These are phyloP conservation scores for Solanum rostratum DNA, from an alignment of 257 asterid species.

Conservation along the genomic window DNA sequence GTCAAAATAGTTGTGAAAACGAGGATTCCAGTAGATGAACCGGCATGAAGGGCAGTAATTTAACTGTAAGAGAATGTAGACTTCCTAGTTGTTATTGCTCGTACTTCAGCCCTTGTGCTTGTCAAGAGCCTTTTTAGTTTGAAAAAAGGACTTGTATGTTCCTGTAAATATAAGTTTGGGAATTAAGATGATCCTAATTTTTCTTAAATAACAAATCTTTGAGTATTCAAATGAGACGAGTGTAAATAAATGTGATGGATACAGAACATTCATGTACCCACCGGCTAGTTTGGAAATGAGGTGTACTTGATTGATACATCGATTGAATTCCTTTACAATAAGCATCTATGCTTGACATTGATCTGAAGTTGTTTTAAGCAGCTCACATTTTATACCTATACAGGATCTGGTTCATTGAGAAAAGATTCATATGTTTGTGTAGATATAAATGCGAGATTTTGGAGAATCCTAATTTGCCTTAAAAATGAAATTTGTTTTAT, in stretches of 20 bases:
- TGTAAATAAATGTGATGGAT: not conserved
- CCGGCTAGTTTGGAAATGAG: not conserved
- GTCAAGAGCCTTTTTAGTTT: not conserved
- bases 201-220: not conserved
- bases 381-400: not conserved
- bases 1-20: not conserved
- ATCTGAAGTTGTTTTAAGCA: not conserved
- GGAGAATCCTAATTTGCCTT: not conserved
- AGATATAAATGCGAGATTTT: not conserved
- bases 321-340: not conserved
- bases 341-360: not conserved
- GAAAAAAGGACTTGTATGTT: not conserved
- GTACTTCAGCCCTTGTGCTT: not conserved
- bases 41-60: not conserved
- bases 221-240: not conserved
- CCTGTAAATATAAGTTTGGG: not conserved
- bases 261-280: not conserved
- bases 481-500: not conserved
- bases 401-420: not conserved
- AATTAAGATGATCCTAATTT: not conserved
- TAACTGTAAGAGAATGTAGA: not conserved
- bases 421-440: not conserved
- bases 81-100: not conserved
- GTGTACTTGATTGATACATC: not conserved
- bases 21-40: not conserved